Evolutionary conservation across 2,329 filamentous ascomycete genomes (phyloP), one percentile per base, ranked within the genome.

Genomic region (Nigrospora oryzae): DNA sequence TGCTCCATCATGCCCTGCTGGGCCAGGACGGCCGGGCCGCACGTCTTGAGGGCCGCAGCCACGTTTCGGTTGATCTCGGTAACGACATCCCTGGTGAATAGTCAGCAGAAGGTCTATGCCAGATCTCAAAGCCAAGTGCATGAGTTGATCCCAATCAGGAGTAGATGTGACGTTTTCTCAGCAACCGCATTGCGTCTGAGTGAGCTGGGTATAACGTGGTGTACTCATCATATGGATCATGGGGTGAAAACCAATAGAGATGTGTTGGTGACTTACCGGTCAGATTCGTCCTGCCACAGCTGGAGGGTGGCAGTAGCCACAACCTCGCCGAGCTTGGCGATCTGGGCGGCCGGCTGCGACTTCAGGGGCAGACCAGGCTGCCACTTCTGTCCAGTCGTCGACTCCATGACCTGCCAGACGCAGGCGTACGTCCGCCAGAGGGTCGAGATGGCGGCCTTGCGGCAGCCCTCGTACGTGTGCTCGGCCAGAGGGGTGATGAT

Each of bases 161-260:
- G 38, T 44, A 42, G 32, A 43, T 38, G 68, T 74, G 69, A 79
- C 84, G 89, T 73, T 69, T 94, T 93, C 83, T 83, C 88, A 89
- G 86, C 89, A 95, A 82, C 71, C 81, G 81, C 86, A 81, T 77
- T 71, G 87, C 83, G 84, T 97, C 86, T 87, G 88, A 95, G 90
- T 96, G 91, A 96, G 90, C 90, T 96, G 90, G 89, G 91, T 91
- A 79, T 91, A 90, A 90, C 88, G 87, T 82, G 80, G 72, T 68
- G 73, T 79, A 74, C 69, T 95, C 89, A 96, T 96, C 89, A 89
- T 83, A 59, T 68, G 62, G 63, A 60, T 12, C 42, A 35, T 36
- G 15, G 40, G 33, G 45, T 45, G 36, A 50, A 47, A 36, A 45
- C 50, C 46, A 4, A 6, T 4, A 23, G 19, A 46, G 45, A 51